Evolutionary conservation across 805 yeast genomes (phyloP).

Genomic region (Saturnispora besseyi): DNA sequence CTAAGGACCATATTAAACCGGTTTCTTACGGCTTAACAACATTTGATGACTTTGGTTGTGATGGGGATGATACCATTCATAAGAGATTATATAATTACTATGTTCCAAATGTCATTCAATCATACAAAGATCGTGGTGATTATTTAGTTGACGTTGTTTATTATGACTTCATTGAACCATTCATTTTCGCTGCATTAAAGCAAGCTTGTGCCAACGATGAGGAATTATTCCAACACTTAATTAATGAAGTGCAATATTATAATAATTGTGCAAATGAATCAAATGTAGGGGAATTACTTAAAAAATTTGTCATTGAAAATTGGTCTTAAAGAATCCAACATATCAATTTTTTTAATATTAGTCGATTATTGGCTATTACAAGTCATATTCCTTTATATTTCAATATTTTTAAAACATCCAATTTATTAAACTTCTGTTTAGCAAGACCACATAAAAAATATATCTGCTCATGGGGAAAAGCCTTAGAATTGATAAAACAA

Average conservation of each 20-base stretch:
- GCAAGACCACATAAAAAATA: no score
- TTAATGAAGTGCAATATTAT: constrained; percentile 15
- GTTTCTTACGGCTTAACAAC: constrained; percentile 68
- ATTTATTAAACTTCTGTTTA: no score
- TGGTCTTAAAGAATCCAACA: constrained; percentile 19
- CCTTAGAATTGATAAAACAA: no score
- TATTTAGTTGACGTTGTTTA: constrained; percentile 60
- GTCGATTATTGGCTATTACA: no score
- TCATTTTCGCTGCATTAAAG: constrained; percentile 20
- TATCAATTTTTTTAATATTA: no score
- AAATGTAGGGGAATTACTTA: constrained; percentile 36
- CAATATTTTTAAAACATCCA: no score
- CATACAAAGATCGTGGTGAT: constrained; percentile 24
- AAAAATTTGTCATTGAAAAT: constrained; percentile 30
- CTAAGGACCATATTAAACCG: constrained; percentile 4
- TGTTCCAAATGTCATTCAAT: constrained; percentile 73
- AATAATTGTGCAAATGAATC: constrained; percentile 31
- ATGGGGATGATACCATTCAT: constrained; percentile 82
- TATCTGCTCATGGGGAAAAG: no score
- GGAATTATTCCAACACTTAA: constrained; percentile 12
- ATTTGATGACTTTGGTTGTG: constrained; percentile 69
- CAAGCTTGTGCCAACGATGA: constrained; percentile 16
- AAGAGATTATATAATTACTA: constrained; percentile 46
- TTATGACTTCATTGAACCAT: constrained; percentile 58
- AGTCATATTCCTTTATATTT: no score